phyloP scores from a whole-genome alignment of 768 basidiomycete genomes.

The Collybiopsis confluens region DNA sequence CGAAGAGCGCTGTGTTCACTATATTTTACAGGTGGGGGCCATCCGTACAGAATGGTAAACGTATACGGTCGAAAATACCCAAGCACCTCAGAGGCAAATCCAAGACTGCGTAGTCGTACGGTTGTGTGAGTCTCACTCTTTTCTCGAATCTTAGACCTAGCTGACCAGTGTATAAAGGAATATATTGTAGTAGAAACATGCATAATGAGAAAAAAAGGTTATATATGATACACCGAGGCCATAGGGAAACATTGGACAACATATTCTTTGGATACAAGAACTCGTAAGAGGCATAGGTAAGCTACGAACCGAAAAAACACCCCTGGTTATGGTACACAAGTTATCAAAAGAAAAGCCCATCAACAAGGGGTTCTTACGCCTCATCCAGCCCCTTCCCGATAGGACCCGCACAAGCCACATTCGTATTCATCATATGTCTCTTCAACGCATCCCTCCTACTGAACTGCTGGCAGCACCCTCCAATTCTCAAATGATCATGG shows the following conservation, averaged over 20 bases:
- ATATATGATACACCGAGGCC: background rate
- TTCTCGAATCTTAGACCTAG: background rate
- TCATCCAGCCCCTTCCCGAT: conserved; percentile 16
- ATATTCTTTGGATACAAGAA: no score
- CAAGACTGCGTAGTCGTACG: background rate
- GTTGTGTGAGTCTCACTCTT: background rate
- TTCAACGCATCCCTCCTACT: conserved; percentile 43
- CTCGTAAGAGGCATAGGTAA: no score
- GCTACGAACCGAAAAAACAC: no score
- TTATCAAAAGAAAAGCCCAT: no score
- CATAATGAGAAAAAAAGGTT: background rate
- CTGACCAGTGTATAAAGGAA: background rate
- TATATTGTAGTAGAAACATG: background rate
- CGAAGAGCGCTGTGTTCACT: background rate
- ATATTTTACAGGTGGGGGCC: conserved; percentile 9
- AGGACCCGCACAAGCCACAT: conserved; percentile 22
- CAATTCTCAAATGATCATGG: conserved; percentile 28
- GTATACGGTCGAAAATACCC: conserved; percentile 8
- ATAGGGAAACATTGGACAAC: no score
- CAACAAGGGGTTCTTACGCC: no score
- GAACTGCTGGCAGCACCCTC: conserved; percentile 38
- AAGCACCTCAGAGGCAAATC: conserved; percentile 2
- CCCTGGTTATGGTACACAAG: no score
- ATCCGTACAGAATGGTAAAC: conserved; percentile 10
- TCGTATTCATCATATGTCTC: conserved; percentile 36